Conservation (phyloP, 176 grass and related monocot genomes). For the Avena atlantica region DNA sequence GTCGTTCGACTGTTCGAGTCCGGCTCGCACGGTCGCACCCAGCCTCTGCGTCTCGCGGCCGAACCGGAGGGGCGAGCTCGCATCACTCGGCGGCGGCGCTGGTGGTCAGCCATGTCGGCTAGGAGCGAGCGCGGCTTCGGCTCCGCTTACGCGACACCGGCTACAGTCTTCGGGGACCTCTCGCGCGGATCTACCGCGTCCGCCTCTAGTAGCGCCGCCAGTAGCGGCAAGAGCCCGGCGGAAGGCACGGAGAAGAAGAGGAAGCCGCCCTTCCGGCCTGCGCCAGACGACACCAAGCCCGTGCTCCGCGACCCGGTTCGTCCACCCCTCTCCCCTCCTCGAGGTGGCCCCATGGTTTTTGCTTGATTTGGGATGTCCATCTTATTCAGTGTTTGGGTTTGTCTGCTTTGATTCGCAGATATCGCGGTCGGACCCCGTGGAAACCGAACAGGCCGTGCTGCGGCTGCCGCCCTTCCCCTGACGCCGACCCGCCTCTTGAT, state of each 20-base stretch:
- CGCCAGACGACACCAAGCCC: slow-evolving; percentile 79
- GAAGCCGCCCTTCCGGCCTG: slow-evolving; percentile 62
- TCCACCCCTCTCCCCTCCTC: neutral
- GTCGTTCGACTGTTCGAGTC: neutral
- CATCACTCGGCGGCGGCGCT: slow-evolving; percentile 6
- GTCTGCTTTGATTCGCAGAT: slow-evolving; percentile 53
- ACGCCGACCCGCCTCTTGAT: neutral
- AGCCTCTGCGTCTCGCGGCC: neutral
- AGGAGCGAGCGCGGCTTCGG: slow-evolving; percentile 9
- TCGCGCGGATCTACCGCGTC: neutral
- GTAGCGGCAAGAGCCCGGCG: neutral
- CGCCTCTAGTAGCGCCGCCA: neutral
- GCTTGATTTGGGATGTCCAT: neutral
- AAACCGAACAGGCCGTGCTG: slow-evolving; percentile 75
- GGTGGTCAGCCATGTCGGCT: neutral
- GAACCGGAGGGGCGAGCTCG: neutral
- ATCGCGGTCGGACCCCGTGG: slow-evolving; percentile 77
- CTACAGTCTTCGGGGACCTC: neutral
- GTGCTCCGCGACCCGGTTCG: slow-evolving; percentile 76
- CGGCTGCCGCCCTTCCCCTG: slow-evolving; percentile 67
- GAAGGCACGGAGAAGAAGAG: slow-evolving; percentile 12
- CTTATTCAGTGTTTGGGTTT: neutral
- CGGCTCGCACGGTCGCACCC: neutral
- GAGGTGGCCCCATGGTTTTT: neutral
- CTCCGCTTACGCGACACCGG: neutral